Evolutionary conservation across 805 yeast genomes (phyloP), one percentile per base, ranked within the genome.

Genomic region (Candida endomychidarum): DNA sequence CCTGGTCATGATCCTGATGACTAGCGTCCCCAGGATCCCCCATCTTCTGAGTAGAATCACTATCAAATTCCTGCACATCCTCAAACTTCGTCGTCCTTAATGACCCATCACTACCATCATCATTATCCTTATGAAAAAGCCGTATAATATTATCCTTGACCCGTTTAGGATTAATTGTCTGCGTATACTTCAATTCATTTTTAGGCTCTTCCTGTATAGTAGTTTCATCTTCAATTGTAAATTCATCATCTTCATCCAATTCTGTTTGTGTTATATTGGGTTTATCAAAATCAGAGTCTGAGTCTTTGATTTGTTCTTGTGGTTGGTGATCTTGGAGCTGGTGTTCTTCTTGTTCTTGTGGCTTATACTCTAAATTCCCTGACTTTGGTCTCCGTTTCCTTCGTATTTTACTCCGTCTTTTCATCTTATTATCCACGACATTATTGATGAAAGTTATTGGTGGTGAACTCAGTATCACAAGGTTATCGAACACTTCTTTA

Each of bases 391-490:
- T 34, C 15, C 39, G 22, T 34, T 38, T 24, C 20, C 37, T 19
- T 22, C 40, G 18, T 27, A 28, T 20, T 9, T 27, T 25, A 22
- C 25, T 15, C 11, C 37, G 14, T 9, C 19, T 11, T 27, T 43
- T 21, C 35, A 29, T 29, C 11, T 18, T 29, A 18, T 18, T 23
- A n/a, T 29, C 33, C 2, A 29, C 23, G 7, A 29, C 11, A 4
- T 29, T 29, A 18, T 29, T 23, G 3, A 18, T 29, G 19, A 41
- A 31, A 9, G 25, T 9, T 17, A 64, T 61, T 1, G 70, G 70
- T 1, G 70, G 70, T 4, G 67, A 63, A 8, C 43, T 50, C 29
- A 53, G 54, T 11, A 38, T 37, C 19, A 37, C 36, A 10, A 41
- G 38, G 9, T 29, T 22, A 19, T 40, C 46, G n/a, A 42, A 43